phyloP scores from a whole-genome alignment of 768 basidiomycete genomes.

The Mycena vitilis region DNA sequence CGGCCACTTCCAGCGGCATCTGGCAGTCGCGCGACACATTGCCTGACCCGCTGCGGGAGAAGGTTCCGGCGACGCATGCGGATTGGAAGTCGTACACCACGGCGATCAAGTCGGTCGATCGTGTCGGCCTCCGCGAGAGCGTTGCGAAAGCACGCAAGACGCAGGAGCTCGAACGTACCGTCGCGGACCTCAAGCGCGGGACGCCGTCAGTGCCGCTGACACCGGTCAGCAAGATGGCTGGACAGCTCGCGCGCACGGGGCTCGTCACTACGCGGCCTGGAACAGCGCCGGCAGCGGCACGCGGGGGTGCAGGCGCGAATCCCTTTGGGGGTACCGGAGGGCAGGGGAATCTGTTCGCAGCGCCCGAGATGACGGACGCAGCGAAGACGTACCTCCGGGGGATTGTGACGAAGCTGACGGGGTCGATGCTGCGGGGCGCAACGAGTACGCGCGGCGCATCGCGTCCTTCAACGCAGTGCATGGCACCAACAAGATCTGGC shows the following conservation, averaged over 20 bases:
- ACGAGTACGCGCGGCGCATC: slow-evolving; percentile 8
- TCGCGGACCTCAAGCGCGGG: neutral
- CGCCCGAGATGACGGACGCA: too few relatives aligned
- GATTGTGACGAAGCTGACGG: neutral
- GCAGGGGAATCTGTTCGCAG: neutral
- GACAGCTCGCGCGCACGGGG: slow-evolving; percentile 1
- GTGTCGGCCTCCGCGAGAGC: slow-evolving; percentile 8
- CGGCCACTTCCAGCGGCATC: slow-evolving; percentile 9
- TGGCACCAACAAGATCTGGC: neutral
- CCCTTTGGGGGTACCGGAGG: slow-evolving; percentile 6
- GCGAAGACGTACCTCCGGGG: too few relatives aligned
- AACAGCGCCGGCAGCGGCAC: too few relatives aligned
- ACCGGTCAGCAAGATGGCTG: slow-evolving; percentile 13
- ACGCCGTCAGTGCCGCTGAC: neutral
- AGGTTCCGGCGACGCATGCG: neutral
- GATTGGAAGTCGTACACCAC: slow-evolving; percentile 6
- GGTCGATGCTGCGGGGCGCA: slow-evolving; percentile 4
- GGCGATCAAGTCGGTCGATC: slow-evolving; percentile 18
- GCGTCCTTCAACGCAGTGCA: neutral
- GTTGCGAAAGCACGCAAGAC: slow-evolving; percentile 12
- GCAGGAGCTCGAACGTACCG: slow-evolving; percentile 12
- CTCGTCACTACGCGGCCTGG: neutral
- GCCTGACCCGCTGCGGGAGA: slow-evolving; percentile 19
- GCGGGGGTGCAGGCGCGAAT: neutral
- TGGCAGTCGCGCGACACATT: slow-evolving; percentile 26